These are phyloP conservation scores for Pichia ethanolica DNA, from an alignment of 805 yeast species.

Conservation along the genomic window DNA sequence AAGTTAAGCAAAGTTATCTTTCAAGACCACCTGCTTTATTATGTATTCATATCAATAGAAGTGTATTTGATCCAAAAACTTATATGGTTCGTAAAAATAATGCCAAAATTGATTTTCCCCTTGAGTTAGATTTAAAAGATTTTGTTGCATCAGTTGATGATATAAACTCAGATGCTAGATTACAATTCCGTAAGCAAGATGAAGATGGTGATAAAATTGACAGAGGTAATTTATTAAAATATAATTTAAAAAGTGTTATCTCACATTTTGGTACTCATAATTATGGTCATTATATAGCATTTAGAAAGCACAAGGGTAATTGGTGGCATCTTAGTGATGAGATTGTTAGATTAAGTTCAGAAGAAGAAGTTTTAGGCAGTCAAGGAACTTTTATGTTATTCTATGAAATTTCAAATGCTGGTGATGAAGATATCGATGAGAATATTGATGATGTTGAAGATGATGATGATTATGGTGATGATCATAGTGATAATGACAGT, in stretches of 20 bases:
- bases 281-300: slow-evolving; percentile 95
- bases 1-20: slow-evolving; percentile 75
- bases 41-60: slow-evolving; percentile 83
- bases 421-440: slow-evolving; percentile 4
- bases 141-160: slow-evolving; percentile 65
- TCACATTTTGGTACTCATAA: slow-evolving; percentile 94
- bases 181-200: slow-evolving; percentile 61
- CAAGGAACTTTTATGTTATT: slow-evolving; percentile 92
- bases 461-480: neutral
- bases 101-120: slow-evolving; percentile 73
- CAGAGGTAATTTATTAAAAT: slow-evolving; percentile 32
- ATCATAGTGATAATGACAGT: neutral
- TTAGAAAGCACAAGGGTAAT: slow-evolving; percentile 66
- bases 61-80: slow-evolving; percentile 84
- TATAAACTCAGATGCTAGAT: slow-evolving; percentile 73
- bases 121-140: slow-evolving; percentile 55
- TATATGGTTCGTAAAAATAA: slow-evolving; percentile 79
- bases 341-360: slow-evolving; percentile 70
- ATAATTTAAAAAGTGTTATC: slow-evolving; percentile 76
- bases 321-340: slow-evolving; percentile 98
- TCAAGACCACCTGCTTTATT: slow-evolving; percentile 78
- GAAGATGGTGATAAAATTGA: slow-evolving; percentile 18
- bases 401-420: slow-evolving; percentile 46
- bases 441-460: neutral
- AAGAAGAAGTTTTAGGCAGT: slow-evolving; percentile 68